Evolutionary conservation across 805 yeast genomes (phyloP).

Genomic region (Lipomyces kockii): DNA sequence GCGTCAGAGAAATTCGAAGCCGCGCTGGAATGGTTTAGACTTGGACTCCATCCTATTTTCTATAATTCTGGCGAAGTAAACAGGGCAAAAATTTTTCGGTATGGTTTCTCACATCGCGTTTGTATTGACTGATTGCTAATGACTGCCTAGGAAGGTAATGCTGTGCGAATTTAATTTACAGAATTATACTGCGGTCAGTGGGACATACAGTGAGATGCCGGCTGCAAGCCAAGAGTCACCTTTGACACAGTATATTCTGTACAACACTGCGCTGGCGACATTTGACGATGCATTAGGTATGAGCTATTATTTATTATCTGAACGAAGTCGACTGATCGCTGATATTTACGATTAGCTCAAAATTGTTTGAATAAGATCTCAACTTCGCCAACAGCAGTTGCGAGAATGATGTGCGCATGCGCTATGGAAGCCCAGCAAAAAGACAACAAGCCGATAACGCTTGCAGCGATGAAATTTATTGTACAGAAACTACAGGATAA

Average conservation of each 20-base stretch:
- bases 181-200: slow-evolving; percentile 9
- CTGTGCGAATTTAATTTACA: slow-evolving; percentile 20
- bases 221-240: slow-evolving; percentile 18
- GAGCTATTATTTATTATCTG: neutral
- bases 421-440: slow-evolving; percentile 30
- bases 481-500: slow-evolving; percentile 10
- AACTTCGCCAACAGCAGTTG: slow-evolving; percentile 5
- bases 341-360: slow-evolving; percentile 5
- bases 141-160: slow-evolving; percentile 16
- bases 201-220: slow-evolving; percentile 15
- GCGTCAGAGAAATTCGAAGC: slow-evolving; percentile 11
- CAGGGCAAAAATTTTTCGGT: slow-evolving; percentile 19
- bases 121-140: neutral
- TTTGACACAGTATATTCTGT: slow-evolving; percentile 24
- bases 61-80: slow-evolving; percentile 18
- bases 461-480: slow-evolving; percentile 24
- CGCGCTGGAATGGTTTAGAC: slow-evolving; percentile 17
- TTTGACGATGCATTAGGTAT: slow-evolving; percentile 20
- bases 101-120: neutral
- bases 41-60: slow-evolving; percentile 18
- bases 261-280: slow-evolving; percentile 16
- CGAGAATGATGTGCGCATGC: slow-evolving; percentile 21
- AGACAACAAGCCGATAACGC: slow-evolving; percentile 22
- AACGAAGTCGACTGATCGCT: neutral
- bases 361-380: slow-evolving; percentile 13